phyloP scores from a whole-genome alignment of 306 rosid species.

The Lagenaria siceraria region DNA sequence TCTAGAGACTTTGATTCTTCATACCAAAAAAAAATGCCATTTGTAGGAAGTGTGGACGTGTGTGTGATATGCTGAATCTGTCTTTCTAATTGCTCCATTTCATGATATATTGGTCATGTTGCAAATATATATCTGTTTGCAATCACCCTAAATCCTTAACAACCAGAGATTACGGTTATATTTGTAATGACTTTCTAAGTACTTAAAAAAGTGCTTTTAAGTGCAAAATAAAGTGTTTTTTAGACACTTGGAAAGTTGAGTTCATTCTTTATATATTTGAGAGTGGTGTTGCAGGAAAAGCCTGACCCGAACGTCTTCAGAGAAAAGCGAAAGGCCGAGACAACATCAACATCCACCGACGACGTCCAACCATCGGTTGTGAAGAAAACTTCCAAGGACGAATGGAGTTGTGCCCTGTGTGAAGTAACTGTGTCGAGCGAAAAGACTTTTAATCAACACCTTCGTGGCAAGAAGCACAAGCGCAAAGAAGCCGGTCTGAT shows the following conservation, averaged over 20 bases:
- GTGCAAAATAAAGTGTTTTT: neutral
- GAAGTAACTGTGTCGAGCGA: conserved; percentile 21
- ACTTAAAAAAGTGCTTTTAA: too few species aligned
- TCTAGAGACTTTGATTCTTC: neutral
- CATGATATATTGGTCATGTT: neutral
- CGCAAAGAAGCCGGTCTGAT: conserved; percentile 24
- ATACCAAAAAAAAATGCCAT: neutral
- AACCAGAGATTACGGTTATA: too few species aligned
- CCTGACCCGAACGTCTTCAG: conserved; percentile 20
- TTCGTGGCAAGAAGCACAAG: conserved; percentile 60
- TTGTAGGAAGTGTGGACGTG: neutral
- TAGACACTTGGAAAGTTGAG: neutral
- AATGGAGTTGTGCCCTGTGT: conserved; percentile 59
- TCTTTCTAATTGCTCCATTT: neutral
- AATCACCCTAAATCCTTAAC: neutral
- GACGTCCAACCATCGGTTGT: conserved; percentile 9
- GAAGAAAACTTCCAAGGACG: conserved; percentile 32
- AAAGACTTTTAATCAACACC: conserved; percentile 27
- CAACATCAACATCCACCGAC: neutral
- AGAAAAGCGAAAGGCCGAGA: conserved; percentile 31
- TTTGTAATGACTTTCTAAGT: neutral
- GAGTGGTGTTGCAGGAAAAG: conserved; percentile 38
- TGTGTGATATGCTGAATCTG: neutral
- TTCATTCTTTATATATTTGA: neutral
- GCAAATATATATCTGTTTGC: neutral